A percentile compares a stretch with the other conserved stretches of the same genome.
Conservation (phyloP, 1,284 basidiomycete species). For the Moesziomyces parantarcticus region DNA sequence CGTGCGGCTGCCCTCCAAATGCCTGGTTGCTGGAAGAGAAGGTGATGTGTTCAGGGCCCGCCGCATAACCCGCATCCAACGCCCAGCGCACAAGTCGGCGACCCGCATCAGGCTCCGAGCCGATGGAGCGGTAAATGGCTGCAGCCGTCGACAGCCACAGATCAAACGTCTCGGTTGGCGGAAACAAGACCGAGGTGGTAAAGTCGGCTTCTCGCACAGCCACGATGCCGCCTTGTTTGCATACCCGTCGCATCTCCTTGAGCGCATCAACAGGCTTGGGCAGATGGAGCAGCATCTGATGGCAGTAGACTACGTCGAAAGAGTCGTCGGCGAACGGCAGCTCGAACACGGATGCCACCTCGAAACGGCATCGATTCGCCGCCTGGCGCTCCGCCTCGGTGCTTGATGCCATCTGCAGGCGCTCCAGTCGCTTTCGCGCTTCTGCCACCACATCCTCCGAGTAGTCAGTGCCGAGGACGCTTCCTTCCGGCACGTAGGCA, state of each 20-base stretch:
- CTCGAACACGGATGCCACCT: slow-evolving; percentile 28
- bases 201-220: slow-evolving; percentile 35
- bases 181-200: slow-evolving; percentile 13
- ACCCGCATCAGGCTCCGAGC: slow-evolving; percentile 35
- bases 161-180: slow-evolving; percentile 8
- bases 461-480: slow-evolving; percentile 33
- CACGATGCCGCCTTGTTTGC: slow-evolving; percentile 31
- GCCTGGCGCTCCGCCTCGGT: slow-evolving; percentile 3
- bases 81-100: slow-evolving; percentile 37
- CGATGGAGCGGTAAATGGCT: slow-evolving; percentile 24
- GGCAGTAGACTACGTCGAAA: slow-evolving; percentile 38
- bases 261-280: slow-evolving; percentile 23
- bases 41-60: slow-evolving; percentile 11
- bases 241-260: slow-evolving; percentile 38
- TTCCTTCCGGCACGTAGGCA: slow-evolving; percentile 18
- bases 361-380: slow-evolving; percentile 14
- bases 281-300: slow-evolving; percentile 42
- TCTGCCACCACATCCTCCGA: slow-evolving; percentile 23
- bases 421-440: slow-evolving; percentile 18
- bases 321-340: slow-evolving; percentile 23
- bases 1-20: slow-evolving; percentile 25
- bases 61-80: slow-evolving; percentile 21
- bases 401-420: neutral
- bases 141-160: slow-evolving; percentile 14
- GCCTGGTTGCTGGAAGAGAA: slow-evolving; percentile 35